Evolutionary conservation across 1,284 basidiomycete genomes (phyloP).

Genomic region (Fistulinella staudtii): DNA sequence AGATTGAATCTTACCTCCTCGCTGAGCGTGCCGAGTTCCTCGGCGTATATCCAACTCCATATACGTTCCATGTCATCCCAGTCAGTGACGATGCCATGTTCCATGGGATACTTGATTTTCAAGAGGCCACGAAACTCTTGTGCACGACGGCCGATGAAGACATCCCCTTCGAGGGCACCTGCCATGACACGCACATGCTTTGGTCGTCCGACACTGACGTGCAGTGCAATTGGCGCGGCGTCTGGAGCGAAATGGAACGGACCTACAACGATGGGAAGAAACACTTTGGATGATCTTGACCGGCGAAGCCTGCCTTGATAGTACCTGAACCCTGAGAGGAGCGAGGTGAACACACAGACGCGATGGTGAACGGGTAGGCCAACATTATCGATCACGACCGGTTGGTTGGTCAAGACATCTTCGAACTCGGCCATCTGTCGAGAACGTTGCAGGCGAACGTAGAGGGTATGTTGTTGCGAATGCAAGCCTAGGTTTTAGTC

Average conservation of each 20-base stretch:
- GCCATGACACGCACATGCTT: conserved; percentile 98
- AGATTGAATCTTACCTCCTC: conserved; percentile 72
- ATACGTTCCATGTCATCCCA: conserved; percentile 99
- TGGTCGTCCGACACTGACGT: conserved; percentile 82
- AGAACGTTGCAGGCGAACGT: conserved; percentile 5
- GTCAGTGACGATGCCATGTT: conserved; percentile 90
- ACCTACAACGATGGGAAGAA: conserved; percentile 98
- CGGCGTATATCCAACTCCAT: conserved; percentile 95
- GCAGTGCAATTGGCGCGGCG: conserved; percentile 4
- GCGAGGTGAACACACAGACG: conserved; percentile 19
- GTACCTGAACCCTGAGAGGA: conserved; percentile 83
- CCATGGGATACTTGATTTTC: conserved; percentile 99
- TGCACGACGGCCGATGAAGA: conserved; percentile 90
- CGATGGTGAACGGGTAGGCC: conserved; percentile 31
- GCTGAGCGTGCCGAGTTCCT: conserved; percentile 89
- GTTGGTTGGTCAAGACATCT: conserved; percentile 89
- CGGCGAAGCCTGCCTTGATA: conserved; percentile 97
- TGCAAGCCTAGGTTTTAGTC: too few species aligned
- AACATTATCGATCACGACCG: conserved; percentile 96
- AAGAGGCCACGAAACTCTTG: conserved; percentile 92
- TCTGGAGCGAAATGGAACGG: conserved; percentile 25
- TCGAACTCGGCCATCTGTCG: conserved; percentile 74
- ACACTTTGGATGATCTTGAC: conserved; percentile 96
- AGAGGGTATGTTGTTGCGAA: too few species aligned
- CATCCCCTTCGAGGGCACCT: conserved; percentile 87